These are phyloP conservation scores for Pythium oligandrum DNA, from an alignment of 352 stramenopile genomes.

Conservation along the genomic window DNA sequence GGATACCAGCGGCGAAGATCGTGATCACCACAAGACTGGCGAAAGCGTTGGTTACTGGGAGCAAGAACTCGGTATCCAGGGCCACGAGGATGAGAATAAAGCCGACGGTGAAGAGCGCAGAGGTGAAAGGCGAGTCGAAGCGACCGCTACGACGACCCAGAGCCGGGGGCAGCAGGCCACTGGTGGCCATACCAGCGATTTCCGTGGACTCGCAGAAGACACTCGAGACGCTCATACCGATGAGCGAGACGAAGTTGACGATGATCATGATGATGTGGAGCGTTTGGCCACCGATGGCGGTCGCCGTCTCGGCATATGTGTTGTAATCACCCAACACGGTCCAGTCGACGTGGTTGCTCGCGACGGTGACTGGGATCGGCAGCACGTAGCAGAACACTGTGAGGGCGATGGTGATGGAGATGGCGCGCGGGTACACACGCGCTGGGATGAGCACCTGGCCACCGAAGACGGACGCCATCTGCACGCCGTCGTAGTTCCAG, in stretches of 20 bases:
- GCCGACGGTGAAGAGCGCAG: slow-evolving; percentile 15
- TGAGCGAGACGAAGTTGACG: slow-evolving; percentile 65
- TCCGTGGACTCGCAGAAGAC: slow-evolving; percentile 87
- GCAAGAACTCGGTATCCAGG: slow-evolving; percentile 43
- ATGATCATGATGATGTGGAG: slow-evolving; percentile 79
- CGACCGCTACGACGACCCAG: slow-evolving; percentile 40
- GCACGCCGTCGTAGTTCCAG: slow-evolving; percentile 95
- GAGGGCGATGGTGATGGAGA: slow-evolving; percentile 72
- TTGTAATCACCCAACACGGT: slow-evolving; percentile 10
- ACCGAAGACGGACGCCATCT: slow-evolving; percentile 87
- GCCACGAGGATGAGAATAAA: slow-evolving; percentile 21
- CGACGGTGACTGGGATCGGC: slow-evolving; percentile 79
- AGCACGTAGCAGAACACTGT: slow-evolving; percentile 83
- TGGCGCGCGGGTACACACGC: slow-evolving; percentile 78
- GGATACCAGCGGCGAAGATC: slow-evolving; percentile 81
- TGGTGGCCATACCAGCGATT: slow-evolving; percentile 63
- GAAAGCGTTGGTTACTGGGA: slow-evolving; percentile 86
- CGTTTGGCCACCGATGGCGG: slow-evolving; percentile 48
- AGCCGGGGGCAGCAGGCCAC: slow-evolving; percentile 63
- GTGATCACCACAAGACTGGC: slow-evolving; percentile 70
- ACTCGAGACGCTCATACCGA: slow-evolving; percentile 87
- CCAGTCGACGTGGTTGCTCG: slow-evolving; percentile 16
- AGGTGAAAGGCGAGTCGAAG: slow-evolving; percentile 22
- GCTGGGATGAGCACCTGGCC: slow-evolving; percentile 87
- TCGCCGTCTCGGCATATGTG: slow-evolving; percentile 4